Base-by-base conservation (phyloP, 345 rosid genomes). In the Barbarea vulgaris region DNA sequence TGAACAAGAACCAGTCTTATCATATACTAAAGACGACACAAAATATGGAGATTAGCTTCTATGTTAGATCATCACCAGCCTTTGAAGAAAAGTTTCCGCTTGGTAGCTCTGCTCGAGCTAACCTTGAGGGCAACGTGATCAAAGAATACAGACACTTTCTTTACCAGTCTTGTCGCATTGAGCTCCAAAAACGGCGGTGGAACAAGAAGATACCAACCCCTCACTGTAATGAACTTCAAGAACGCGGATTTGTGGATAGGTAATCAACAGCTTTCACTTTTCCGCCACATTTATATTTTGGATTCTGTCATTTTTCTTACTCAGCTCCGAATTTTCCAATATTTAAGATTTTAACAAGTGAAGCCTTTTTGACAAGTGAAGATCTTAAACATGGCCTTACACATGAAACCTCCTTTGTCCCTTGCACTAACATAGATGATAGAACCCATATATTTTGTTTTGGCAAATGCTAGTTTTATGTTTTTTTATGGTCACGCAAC, bases 121-220 rank as follows among this genome's bases (percentile, higher is more conserved):
- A 81, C 17, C 66, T 93, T 11, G 97, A 93, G 81, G 81, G 79
- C 60, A 85, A 67, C 67, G 94, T 93, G 78, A 68, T 89, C 55
- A 88, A 82, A 81, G 97, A 93, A 53, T 87, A 88, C 79, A 91
- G 67, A 70, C 79, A 76, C 69, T 61, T 87, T 85, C 84, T 88
- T 36, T 79, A 85, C 86, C 90, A 93, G 52, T 83, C 84, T 28
- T 91, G 98, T 77, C 86, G 89, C 7, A 37, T 86, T 25, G 98
- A 93, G 80, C 74, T 80, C 74, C 97, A 88, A 79, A 89, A 85
- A 80, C 87, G 87, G 48, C 86, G 80, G 15, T 93, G 96, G 97
- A 91, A 77, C 84, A 89, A 66, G 84, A 85, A 87, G 75, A 53
- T 89, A 78, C 97, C 90, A 8, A 86, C 88, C 37, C 96, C 97